Evolutionary conservation across 495 filamentous ascomycete genomes (phyloP).

Genomic region (Penicillium coffeae): DNA sequence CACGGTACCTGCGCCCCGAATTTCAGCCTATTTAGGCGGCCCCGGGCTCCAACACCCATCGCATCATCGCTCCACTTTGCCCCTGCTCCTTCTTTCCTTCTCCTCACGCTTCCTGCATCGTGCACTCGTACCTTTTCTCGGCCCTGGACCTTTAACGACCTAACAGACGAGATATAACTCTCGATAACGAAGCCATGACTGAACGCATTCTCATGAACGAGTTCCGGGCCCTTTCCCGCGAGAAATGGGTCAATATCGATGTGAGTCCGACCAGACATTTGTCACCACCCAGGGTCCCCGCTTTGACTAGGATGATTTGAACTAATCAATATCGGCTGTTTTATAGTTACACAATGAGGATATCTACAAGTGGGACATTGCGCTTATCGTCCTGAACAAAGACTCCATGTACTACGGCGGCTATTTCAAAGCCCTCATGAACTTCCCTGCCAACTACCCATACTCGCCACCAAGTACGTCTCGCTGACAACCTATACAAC

Average conservation of each 20-base stretch:
- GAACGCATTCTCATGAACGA: slow-evolving; percentile 87
- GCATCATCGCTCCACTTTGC: slow-evolving; percentile 11
- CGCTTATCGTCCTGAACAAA: slow-evolving; percentile 85
- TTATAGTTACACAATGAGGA: slow-evolving; percentile 64
- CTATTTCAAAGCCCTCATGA: slow-evolving; percentile 88
- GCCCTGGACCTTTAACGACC: no score
- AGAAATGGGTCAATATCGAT: slow-evolving; percentile 92
- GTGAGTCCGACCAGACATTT: slow-evolving; percentile 38
- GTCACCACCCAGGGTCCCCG: not conserved
- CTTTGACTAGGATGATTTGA: not conserved
- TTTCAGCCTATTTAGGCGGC: no score
- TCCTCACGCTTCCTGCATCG: not conserved
- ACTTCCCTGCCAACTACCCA: slow-evolving; percentile 85
- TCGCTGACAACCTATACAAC: slow-evolving; percentile 1
- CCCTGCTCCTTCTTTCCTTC: not conserved
- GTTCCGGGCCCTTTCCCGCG: slow-evolving; percentile 74
- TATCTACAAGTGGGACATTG: slow-evolving; percentile 82
- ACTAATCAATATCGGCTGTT: not conserved
- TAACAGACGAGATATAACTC: no score
- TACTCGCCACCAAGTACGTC: slow-evolving; percentile 69
- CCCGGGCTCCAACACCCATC: no score
- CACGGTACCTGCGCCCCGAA: no score
- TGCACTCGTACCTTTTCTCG: no score
- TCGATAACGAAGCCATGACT: slow-evolving; percentile 58
- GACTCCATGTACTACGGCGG: slow-evolving; percentile 89